Conservation (phyloP, 2,329 filamentous ascomycete genomes). For the Sporothrix luriei region DNA sequence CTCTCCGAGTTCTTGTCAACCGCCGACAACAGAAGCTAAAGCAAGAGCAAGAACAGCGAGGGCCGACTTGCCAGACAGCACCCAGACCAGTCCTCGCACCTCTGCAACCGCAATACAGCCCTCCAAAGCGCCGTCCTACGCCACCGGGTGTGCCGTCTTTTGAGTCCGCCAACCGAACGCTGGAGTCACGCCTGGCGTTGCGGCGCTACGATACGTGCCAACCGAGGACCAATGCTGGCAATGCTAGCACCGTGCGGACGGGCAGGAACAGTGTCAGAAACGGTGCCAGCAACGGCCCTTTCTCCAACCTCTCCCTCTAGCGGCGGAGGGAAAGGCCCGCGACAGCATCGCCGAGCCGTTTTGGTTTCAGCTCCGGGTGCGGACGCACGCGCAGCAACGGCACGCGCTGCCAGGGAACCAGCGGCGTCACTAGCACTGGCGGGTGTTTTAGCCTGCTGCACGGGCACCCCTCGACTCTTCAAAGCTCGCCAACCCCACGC, state of each 20-base stretch:
- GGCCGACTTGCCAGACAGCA: neutral
- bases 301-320: slow-evolving; percentile 17
- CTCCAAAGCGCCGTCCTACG: slow-evolving; percentile 33
- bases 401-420: neutral
- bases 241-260: neutral
- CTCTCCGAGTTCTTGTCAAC: slow-evolving; percentile 10
- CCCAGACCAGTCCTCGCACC: slow-evolving; percentile 26
- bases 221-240: neutral
- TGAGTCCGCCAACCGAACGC: slow-evolving; percentile 28
- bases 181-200: slow-evolving; percentile 28
- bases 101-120: slow-evolving; percentile 31
- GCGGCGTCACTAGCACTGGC: neutral
- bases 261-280: neutral
- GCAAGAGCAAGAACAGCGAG: neutral
- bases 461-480: neutral
- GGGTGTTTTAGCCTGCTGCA: neutral
- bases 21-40: neutral
- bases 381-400: neutral
- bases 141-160: slow-evolving; percentile 35
- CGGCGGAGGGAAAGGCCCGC: neutral
- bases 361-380: neutral
- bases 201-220: neutral
- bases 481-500: neutral
- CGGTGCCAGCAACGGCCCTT: neutral
- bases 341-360: neutral